Evolutionary conservation across 2,329 filamentous ascomycete genomes (phyloP), one percentile per base, ranked within the genome.

Genomic region (Colletotrichum destructivum): DNA sequence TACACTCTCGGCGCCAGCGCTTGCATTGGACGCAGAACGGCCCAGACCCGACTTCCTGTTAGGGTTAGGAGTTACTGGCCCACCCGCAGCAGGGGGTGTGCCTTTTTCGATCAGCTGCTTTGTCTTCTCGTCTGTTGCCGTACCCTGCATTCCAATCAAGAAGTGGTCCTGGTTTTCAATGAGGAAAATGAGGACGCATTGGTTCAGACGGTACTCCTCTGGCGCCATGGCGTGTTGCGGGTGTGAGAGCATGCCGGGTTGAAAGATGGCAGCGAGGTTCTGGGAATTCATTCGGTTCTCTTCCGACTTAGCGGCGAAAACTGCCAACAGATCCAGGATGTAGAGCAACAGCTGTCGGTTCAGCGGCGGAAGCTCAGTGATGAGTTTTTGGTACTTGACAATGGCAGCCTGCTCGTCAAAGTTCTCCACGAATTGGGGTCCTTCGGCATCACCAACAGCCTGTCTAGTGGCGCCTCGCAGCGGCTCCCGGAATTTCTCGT

Each of bases 151-250:
- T 66, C 96, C 96, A 75, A 99, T 97, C 75, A 99, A 86, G 86
- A 99, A 99, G 82, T 98, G 94, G 78, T 99, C 96, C 81, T 99
- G 96, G 78, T 99, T 98, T 79, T 98, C 95, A 75, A 99, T 99
- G 76, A 99, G 85, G 82, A 99, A 99, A 62, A 99, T 98, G 74
- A 99, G 88, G 23, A 99, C 96, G 77, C 96, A 96, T 86, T 99
- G 96, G 79, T 97, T 98, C 7, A 99, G 86, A 42, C 94, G 92
- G 80, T 99, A 99, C 79, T 98, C 96, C 69, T 93, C 90, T 0
- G 96, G 96, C 0, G 94, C 92, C 96, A 99, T 98, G 78, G 97
- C 95, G 81, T 99, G 96, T 71, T 90, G 87, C 1, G 96, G 96
- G 80, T 99, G 96, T 2, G 95, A 98, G 16, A 99, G 88, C 84